Evolutionary conservation across 176 grass and related monocot species (phyloP), one percentile per base, ranked within the genome.

Genomic region (Oryza longistaminata): DNA sequence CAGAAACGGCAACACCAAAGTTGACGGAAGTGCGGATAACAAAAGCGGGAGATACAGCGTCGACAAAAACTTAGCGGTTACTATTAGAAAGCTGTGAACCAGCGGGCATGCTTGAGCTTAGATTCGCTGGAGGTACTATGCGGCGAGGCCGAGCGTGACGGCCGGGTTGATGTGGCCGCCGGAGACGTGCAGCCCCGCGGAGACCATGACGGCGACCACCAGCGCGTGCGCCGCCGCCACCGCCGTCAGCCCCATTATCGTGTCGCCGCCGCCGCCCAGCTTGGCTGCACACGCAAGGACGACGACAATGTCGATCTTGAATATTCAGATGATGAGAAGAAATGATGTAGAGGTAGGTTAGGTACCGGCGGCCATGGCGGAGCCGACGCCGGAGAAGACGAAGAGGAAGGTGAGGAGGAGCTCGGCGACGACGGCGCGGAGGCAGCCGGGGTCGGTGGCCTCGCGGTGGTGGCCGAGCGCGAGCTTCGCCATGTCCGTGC

Each of bases 351-450:
- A n/a, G n/a, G 37, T 45, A 94, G 92, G 14, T 21, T 31, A 94
- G n/a, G n/a, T n/a, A n/a, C 95, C 90, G 1, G 91, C 84, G 7
- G 93, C 83, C 91, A 98, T 95, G 74, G 91, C 85, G 24, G 96
- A 53, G n/a, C 87, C 91, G 27, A 95, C 96, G 22, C 96, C 93
- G 35, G 91, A 88, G 81, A 98, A 95, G 87, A 93, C 91, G 82
- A 98, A 95, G 79, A 98, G 96, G 85, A 98, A 98, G 71, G 93
- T 98, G 69, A 98, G 91, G 55, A 98, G 70, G 69, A 90, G 19
- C 89, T 98, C 96, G 43, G 91, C 91, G 68, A 92, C 76, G 12
- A 98, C 83, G 15, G 89, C 91, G 22, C 91, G 89, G 45, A 90
- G 74, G 85, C 91, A 95, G 77, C 85, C 91, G 21, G 91, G 82